These are phyloP conservation scores for Litchi chinensis DNA, from an alignment of 345 rosid genomes.

Conservation along the genomic window DNA sequence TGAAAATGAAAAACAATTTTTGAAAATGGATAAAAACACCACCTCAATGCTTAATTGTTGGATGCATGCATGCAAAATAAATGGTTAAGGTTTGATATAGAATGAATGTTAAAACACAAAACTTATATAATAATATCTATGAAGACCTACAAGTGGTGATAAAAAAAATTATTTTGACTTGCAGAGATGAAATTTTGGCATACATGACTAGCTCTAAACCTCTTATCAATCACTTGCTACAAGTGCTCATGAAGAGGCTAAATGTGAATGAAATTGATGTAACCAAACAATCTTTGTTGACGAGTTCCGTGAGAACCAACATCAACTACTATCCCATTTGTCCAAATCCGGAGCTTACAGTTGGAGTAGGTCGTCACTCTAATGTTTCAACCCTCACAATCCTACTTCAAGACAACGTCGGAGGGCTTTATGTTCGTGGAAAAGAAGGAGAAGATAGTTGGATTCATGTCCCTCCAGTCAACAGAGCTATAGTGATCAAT, in stretches of 20 bases:
- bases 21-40: no score
- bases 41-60: no score
- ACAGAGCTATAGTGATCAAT: conserved; percentile 22
- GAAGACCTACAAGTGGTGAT: neutral
- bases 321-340: conserved; percentile 47
- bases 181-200: conserved; percentile 42
- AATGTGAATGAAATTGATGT: conserved; percentile 43
- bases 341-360: conserved; percentile 47
- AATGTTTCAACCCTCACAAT: conserved; percentile 44
- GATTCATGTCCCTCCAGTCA: conserved; percentile 27
- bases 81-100: no score
- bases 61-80: no score
- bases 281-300: conserved; percentile 34
- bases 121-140: no score
- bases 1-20: no score
- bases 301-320: conserved; percentile 42
- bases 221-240: conserved; percentile 38
- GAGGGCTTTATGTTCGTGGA: conserved; percentile 43
- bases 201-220: conserved; percentile 43
- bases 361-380: conserved; percentile 43
- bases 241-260: conserved; percentile 38
- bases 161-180: neutral
- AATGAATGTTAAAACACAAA: no score
- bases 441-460: conserved; percentile 19
- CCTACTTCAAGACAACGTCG: conserved; percentile 45